Evolutionary conservation across 352 stramenopile species (phyloP).

Genomic region (Peronospora tabacina): DNA sequence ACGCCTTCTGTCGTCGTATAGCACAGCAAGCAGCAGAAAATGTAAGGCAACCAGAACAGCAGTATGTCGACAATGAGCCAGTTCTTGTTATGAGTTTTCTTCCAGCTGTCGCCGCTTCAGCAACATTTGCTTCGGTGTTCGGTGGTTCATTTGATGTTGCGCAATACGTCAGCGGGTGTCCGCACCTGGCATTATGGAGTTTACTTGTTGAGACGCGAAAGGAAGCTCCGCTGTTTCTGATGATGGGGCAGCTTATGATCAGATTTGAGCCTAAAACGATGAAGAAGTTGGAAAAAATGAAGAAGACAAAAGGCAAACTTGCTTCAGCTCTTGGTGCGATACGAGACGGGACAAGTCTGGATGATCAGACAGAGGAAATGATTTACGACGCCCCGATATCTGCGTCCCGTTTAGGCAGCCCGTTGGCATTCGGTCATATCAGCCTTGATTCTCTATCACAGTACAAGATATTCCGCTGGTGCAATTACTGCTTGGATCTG

Average conservation of each 20-base stretch:
- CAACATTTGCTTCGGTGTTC: constrained; percentile 59
- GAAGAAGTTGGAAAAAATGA: constrained; percentile 76
- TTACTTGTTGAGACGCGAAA: constrained; percentile 71
- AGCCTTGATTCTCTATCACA: constrained; percentile 51
- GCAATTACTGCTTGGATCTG: constrained; percentile 53
- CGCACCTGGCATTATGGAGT: constrained; percentile 54
- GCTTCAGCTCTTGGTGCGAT: constrained; percentile 33
- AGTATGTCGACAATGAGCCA: constrained; percentile 28
- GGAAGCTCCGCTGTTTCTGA: constrained; percentile 57
- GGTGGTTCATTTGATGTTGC: constrained; percentile 46
- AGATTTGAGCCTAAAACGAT: constrained; percentile 72
- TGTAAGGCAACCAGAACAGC: constrained; percentile 25
- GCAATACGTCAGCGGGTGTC: constrained; percentile 60
- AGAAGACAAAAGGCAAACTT: constrained; percentile 52
- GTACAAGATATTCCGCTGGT: constrained; percentile 67
- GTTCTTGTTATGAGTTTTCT: constrained; percentile 59
- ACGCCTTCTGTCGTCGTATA: constrained; percentile 30
- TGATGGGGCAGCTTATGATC: constrained; percentile 59
- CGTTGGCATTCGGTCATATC: constrained; percentile 37
- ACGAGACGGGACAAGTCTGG: constrained; percentile 12
- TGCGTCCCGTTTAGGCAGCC: constrained; percentile 8
- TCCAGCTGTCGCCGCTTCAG: constrained; percentile 33
- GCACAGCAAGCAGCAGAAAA: constrained; percentile 28
- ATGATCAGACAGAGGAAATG: constrained; percentile 19
- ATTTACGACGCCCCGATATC: constrained; percentile 9